These are phyloP conservation scores for Ceriops decandra DNA, from an alignment of 345 rosid species.

Conservation along the genomic window DNA sequence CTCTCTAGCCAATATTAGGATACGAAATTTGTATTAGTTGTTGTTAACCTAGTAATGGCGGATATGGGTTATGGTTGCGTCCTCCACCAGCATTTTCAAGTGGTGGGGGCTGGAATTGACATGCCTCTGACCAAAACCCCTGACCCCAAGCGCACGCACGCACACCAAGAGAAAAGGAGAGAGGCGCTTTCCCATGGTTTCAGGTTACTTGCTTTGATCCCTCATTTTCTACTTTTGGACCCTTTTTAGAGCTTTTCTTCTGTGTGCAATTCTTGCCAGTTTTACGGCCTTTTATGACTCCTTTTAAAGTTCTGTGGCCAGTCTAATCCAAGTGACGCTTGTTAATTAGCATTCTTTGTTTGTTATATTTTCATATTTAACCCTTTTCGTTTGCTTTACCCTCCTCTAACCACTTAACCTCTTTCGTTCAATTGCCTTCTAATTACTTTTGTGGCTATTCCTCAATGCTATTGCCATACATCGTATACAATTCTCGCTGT, in stretches of 20 bases:
- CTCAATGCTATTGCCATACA: too few species aligned
- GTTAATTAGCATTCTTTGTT: background rate
- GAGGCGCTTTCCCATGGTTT: slow-evolving; percentile 10
- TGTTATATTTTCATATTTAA: background rate
- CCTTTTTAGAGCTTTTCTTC: slow-evolving; percentile 13
- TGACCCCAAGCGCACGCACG: slow-evolving; percentile 10
- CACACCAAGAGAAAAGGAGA: slow-evolving; percentile 6
- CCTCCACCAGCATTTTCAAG: slow-evolving; percentile 32
- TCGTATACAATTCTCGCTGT: too few species aligned
- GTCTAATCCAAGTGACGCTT: slow-evolving; percentile 5
- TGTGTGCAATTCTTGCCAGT: slow-evolving; percentile 7
- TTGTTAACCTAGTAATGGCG: slow-evolving; percentile 15
- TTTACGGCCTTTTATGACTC: slow-evolving; percentile 17
- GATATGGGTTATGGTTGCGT: slow-evolving; percentile 33
- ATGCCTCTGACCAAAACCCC: slow-evolving; percentile 16
- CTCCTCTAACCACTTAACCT: background rate
- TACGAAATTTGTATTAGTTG: background rate
- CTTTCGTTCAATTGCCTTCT: too few species aligned
- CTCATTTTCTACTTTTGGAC: slow-evolving; percentile 29
- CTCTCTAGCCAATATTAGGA: slow-evolving; percentile 19
- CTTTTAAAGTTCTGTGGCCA: slow-evolving; percentile 6
- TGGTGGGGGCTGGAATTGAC: slow-evolving; percentile 31
- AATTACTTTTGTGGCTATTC: too few species aligned
- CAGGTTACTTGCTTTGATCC: slow-evolving; percentile 34
- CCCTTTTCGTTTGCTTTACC: background rate